These are phyloP conservation scores for Trypanosoma lewisi DNA, from an alignment of 208 protist species.

Conservation along the genomic window DNA sequence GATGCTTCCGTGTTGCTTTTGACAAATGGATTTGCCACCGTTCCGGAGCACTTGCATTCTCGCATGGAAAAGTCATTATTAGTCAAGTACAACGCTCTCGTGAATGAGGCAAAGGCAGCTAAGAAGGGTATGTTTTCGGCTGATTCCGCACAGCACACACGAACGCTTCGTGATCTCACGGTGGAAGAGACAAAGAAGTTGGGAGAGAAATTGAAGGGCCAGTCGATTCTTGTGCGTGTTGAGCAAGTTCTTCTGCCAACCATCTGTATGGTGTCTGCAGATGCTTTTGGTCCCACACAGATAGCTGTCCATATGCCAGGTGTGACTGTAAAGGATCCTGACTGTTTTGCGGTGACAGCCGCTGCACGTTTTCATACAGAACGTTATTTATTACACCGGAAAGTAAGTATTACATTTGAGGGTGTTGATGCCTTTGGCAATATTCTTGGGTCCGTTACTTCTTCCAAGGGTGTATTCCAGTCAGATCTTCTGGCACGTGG, in stretches of 20 bases:
- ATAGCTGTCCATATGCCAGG: slow-evolving; percentile 79
- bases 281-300: slow-evolving; percentile 53
- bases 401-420: slow-evolving; percentile 76
- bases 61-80: slow-evolving; percentile 72
- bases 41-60: slow-evolving; percentile 52
- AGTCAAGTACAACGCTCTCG: slow-evolving; percentile 52
- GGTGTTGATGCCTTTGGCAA: slow-evolving; percentile 77
- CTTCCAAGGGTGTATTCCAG: slow-evolving; percentile 80
- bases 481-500: slow-evolving; percentile 81
- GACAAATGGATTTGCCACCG: slow-evolving; percentile 62
- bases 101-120: slow-evolving; percentile 42
- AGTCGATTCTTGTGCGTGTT: slow-evolving; percentile 61
- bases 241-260: slow-evolving; percentile 73
- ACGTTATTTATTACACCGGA: slow-evolving; percentile 78
- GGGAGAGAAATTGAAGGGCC: slow-evolving; percentile 45
- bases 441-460: slow-evolving; percentile 78
- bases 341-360: slow-evolving; percentile 27
- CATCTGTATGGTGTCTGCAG: slow-evolving; percentile 46
- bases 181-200: slow-evolving; percentile 44
- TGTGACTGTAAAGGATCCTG: slow-evolving; percentile 63
- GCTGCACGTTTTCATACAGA: slow-evolving; percentile 73
- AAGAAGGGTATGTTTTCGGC: slow-evolving; percentile 73
- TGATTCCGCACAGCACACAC: slow-evolving; percentile 59
- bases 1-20: slow-evolving; percentile 73
- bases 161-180: slow-evolving; percentile 45